phyloP scores from a whole-genome alignment of 2,329 filamentous ascomycete genomes.

The Neofusicoccum cordaticola region DNA sequence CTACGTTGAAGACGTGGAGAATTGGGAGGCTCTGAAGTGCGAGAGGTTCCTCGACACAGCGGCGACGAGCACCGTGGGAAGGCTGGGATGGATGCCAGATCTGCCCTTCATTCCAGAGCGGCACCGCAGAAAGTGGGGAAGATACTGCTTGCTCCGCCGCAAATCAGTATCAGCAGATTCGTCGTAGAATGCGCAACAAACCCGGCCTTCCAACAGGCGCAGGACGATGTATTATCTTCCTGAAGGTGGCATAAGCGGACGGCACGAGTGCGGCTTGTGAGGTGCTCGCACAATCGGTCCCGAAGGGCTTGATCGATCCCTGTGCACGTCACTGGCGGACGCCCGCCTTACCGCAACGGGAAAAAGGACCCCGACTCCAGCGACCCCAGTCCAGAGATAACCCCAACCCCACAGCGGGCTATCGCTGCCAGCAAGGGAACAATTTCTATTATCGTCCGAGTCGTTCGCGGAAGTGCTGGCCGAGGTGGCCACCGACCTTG shows the following conservation, averaged over 20 bases:
- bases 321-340: constrained; percentile 1
- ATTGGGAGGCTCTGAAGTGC: constrained; percentile 77
- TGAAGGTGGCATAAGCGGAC: neutral
- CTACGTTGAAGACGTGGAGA: constrained; percentile 68
- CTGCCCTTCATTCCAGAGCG: constrained; percentile 65
- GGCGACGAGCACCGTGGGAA: constrained; percentile 68
- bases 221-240: neutral
- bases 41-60: constrained; percentile 76
- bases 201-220: neutral
- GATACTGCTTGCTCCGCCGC: constrained; percentile 77
- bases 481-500: neutral
- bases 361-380: constrained; percentile 13
- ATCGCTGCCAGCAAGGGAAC: constrained; percentile 15
- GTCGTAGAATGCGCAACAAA: neutral
- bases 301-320: neutral
- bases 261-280: neutral
- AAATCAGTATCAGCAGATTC: constrained; percentile 20
- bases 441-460: constrained; percentile 14
- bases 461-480: neutral
- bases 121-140: constrained; percentile 75
- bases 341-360: constrained; percentile 9
- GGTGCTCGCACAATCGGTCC: neutral
- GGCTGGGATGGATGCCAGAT: constrained; percentile 80
- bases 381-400: constrained; percentile 12
- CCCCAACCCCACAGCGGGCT: constrained; percentile 16